A percentile compares a stretch with the other conserved stretches of the same genome.
Evolutionary conservation across 2,329 filamentous ascomycete genomes (phyloP).

Genomic region (Colletotrichum zoysiae): DNA sequence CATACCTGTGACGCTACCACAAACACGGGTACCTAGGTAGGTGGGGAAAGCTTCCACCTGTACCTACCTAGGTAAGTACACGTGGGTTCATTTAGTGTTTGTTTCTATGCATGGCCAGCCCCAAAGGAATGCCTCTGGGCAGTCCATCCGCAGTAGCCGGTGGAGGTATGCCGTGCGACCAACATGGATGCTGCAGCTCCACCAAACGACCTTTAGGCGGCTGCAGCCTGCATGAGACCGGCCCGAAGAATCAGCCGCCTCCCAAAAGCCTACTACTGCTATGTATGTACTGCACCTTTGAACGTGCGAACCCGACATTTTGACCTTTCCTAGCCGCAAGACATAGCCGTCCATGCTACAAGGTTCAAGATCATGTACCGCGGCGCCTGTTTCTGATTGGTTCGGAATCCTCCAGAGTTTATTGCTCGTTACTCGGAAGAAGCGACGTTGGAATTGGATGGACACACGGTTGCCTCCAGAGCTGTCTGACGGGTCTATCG

Average conservation of each 20-base stretch:
- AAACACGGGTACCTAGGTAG: neutral
- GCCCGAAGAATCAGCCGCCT: neutral
- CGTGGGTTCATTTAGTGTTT: slow-evolving; percentile 5
- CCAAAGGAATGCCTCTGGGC: neutral
- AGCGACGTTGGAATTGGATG: slow-evolving; percentile 11
- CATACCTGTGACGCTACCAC: neutral
- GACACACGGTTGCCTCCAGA: slow-evolving; percentile 14
- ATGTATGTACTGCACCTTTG: too few relatives aligned
- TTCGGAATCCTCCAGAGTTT: neutral
- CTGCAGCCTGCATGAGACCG: slow-evolving; percentile 1
- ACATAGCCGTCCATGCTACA: neutral
- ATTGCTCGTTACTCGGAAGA: neutral
- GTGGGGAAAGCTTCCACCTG: neutral
- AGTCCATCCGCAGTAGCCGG: neutral
- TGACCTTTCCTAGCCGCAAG: neutral
- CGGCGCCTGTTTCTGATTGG: neutral
- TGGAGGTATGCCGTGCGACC: neutral
- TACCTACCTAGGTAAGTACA: too few relatives aligned
- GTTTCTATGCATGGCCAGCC: neutral
- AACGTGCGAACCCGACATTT: neutral
- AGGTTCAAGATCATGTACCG: neutral
- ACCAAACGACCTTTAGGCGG: neutral
- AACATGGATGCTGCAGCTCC: slow-evolving; percentile 9
- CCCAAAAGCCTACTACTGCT: neutral
- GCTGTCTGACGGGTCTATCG: slow-evolving; percentile 1